Evolutionary conservation across 805 yeast genomes (phyloP).

Genomic region (Monosporozyma servazzii): DNA sequence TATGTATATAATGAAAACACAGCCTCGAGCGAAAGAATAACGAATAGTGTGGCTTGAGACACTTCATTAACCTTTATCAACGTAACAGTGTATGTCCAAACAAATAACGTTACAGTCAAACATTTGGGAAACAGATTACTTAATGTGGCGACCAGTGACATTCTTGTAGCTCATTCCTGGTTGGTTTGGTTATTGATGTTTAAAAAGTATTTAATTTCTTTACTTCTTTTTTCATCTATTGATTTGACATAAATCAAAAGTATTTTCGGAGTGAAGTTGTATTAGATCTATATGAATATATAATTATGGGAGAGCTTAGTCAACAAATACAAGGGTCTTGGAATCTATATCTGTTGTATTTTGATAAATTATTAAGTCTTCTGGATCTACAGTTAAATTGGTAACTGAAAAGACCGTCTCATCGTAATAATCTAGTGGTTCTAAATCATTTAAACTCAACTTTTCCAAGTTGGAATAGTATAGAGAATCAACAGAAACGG

Average conservation of each 20-base stretch:
- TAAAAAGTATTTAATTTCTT: background rate
- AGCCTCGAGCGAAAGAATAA: background rate
- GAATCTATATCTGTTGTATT: background rate
- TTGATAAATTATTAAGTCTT: background rate
- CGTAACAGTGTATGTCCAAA: conserved; percentile 17
- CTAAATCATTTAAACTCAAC: background rate
- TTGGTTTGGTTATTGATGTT: background rate
- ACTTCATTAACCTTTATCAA: conserved; percentile 11
- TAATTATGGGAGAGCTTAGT: background rate
- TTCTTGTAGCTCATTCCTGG: background rate
- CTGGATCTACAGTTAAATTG: background rate
- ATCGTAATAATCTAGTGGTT: background rate
- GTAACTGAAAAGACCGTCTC: background rate
- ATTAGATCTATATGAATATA: background rate
- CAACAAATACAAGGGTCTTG: background rate
- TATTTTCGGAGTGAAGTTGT: background rate
- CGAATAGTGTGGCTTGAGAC: conserved; percentile 6
- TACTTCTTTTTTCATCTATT: background rate
- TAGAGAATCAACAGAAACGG: background rate
- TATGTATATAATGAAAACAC: conserved; percentile 37
- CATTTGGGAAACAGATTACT: conserved; percentile 18
- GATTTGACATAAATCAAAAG: background rate
- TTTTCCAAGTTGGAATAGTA: background rate
- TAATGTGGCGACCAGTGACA: background rate
- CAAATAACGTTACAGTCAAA: conserved; percentile 15